Evolutionary conservation across 1,284 basidiomycete species (phyloP).

Genomic region (Vanrija sp.): DNA sequence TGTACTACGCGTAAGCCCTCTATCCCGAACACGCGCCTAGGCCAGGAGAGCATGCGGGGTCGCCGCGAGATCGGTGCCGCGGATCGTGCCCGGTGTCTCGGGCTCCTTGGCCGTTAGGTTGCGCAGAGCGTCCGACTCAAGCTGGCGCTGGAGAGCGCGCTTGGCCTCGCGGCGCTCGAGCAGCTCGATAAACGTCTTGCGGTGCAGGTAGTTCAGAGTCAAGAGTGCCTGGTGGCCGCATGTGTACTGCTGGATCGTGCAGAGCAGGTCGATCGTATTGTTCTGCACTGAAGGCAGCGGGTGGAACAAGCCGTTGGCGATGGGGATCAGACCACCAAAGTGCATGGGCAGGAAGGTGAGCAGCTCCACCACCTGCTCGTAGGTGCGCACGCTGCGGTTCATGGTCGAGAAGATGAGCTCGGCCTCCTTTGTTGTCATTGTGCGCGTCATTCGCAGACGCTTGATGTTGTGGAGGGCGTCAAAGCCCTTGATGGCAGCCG

Average conservation of each 20-base stretch:
- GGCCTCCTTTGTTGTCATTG: conserved; percentile 62
- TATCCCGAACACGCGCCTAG: neutral
- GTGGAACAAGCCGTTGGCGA: conserved; percentile 88
- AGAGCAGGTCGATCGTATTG: conserved; percentile 74
- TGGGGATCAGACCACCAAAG: conserved; percentile 73
- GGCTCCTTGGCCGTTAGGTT: neutral
- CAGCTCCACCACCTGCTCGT: conserved; percentile 88
- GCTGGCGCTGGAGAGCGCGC: conserved; percentile 1
- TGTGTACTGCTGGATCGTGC: conserved; percentile 67
- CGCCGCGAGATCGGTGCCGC: conserved; percentile 7
- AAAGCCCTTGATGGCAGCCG: conserved; percentile 59
- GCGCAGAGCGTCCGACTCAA: neutral
- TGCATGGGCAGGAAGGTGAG: conserved; percentile 72
- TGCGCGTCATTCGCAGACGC: conserved; percentile 61
- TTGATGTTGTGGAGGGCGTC: conserved; percentile 70
- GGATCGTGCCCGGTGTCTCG: conserved; percentile 5
- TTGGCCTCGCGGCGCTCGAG: conserved; percentile 17
- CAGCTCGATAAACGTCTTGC: conserved; percentile 46
- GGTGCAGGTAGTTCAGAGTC: conserved; percentile 84
- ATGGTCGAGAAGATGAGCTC: conserved; percentile 72
- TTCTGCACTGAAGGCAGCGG: conserved; percentile 70
- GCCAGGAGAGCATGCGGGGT: conserved; percentile 10
- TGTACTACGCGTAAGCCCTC: neutral
- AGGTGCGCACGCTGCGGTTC: conserved; percentile 63
- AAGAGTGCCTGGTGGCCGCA: conserved; percentile 82